phyloP scores from a whole-genome alignment of 371 early-diverging fungal genomes.

The Cokeromyces recurvatus region DNA sequence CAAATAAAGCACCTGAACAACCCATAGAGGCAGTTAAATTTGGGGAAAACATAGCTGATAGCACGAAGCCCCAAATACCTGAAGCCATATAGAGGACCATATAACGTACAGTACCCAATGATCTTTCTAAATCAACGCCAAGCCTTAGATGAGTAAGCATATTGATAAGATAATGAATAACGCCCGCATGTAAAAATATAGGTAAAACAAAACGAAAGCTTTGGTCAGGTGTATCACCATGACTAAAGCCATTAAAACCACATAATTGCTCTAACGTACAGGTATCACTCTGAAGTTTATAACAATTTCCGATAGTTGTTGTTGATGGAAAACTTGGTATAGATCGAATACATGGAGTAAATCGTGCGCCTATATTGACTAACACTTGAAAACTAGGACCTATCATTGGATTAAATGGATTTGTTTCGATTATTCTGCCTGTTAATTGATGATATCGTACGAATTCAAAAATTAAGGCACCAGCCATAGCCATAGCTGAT shows the following conservation, averaged over 20 bases:
- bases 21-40: constrained; percentile 65
- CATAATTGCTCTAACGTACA: constrained; percentile 53
- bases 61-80: constrained; percentile 80
- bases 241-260: constrained; percentile 48
- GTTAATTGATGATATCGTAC: constrained; percentile 44
- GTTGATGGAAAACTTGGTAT: constrained; percentile 27
- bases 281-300: constrained; percentile 14
- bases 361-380: constrained; percentile 55
- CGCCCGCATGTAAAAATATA: constrained; percentile 85
- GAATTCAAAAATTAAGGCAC: constrained; percentile 48
- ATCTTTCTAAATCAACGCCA: constrained; percentile 71
- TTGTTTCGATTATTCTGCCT: constrained; percentile 43
- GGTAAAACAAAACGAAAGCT: constrained; percentile 80
- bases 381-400: constrained; percentile 56
- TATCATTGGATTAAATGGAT: constrained; percentile 59
- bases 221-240: constrained; percentile 53
- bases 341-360: constrained; percentile 57
- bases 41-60: constrained; percentile 68
- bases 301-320: constrained; percentile 19
- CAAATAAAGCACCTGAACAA: constrained; percentile 82
- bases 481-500: constrained; percentile 43
- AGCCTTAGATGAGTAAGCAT: constrained; percentile 65
- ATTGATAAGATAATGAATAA: constrained; percentile 78
- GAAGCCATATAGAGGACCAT: constrained; percentile 68
- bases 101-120: constrained; percentile 72